Base-by-base conservation (phyloP, 1,284 basidiomycete genomes). In the Pseudozyma flocculosa region DNA sequence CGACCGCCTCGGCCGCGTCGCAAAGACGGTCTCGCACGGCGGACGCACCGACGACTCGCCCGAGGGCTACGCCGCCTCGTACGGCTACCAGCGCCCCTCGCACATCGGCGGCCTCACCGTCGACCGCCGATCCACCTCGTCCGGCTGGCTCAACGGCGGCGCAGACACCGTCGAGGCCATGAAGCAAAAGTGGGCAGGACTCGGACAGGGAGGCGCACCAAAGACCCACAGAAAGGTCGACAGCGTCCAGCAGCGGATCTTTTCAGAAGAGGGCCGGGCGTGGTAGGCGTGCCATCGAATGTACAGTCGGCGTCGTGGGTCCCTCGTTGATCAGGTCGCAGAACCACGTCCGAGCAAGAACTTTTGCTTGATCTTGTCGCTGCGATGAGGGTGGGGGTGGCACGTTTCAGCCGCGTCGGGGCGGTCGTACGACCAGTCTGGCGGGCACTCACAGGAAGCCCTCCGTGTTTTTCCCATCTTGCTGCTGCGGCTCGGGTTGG, bases 201-300 rank as follows among this genome's bases (percentile, higher is more conserved):
- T 65, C 8, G 54, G 58, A 1, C 55, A 52, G 14, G 55, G 41
- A 2, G 22, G 39, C 41, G 47, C 46, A 9, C 36, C 43, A n/a
- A 26, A 41, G 24, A 58, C 58, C 4, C 54, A 61, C 50, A 40
- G 50, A 15, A 58, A 61, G 30, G 44, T 68, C 21, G 65, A 64
- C 30, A 59, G 61, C 41, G 58, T 69, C 19, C 61, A 65, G 32
- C 66, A 69, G 43, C 56, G 62, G 40, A 61, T 69, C 29, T 11
- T 61, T 38, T 56, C 55, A 2, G 66, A 69, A 21, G 66, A 69
- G 29, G 66, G 66, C 3, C 56, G 66, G 45, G 55, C 66, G n/a
- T 69, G 23, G 30, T 50, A n/a, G n/a, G n/a, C n/a, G n/a, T n/a
- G n/a, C n/a, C n/a, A n/a, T n/a, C n/a, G n/a, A n/a, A n/a, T n/a